phyloP scores from a whole-genome alignment of 805 yeast genomes.

The Candida ponderosae region DNA sequence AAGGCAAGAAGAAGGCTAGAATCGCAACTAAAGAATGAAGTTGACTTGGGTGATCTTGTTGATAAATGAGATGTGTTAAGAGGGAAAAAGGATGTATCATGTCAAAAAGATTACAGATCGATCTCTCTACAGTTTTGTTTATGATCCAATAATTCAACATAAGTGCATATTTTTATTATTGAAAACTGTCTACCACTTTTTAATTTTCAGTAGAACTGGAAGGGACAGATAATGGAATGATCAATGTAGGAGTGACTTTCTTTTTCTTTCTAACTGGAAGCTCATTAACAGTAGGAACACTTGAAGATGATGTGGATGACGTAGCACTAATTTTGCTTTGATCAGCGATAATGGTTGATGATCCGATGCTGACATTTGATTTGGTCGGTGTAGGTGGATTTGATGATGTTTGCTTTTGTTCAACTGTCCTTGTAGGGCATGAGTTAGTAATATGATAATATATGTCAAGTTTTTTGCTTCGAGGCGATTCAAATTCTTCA shows the following conservation, averaged over 20 bases:
- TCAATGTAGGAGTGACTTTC: slow-evolving; percentile 27
- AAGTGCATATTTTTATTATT: too few species aligned
- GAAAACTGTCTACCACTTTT: neutral
- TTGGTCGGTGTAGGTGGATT: slow-evolving; percentile 11
- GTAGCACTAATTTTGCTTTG: slow-evolving; percentile 3
- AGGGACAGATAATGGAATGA: slow-evolving; percentile 6
- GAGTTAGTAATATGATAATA: too few species aligned
- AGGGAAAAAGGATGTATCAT: slow-evolving; percentile 2
- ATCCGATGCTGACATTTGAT: neutral
- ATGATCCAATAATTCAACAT: too few species aligned
- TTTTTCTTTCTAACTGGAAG: slow-evolving; percentile 25
- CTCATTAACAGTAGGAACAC: too few species aligned
- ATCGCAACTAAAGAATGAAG: slow-evolving; percentile 19
- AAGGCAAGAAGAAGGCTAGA: slow-evolving; percentile 55
- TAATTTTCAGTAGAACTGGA: too few species aligned
- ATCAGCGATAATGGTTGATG: slow-evolving; percentile 2
- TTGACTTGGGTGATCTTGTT: slow-evolving; percentile 14
- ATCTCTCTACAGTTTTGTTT: too few species aligned
- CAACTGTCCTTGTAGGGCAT: too few species aligned
- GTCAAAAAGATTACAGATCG: too few species aligned
- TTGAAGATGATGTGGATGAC: too few species aligned
- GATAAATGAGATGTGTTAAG: slow-evolving; percentile 6
- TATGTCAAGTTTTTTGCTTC: too few species aligned
- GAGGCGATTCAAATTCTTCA: too few species aligned
- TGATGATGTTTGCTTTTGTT: too few species aligned